Percentiles rank a stretch among this genome's conserved stretches.
These are phyloP conservation scores for Solanum corneliomulleri DNA, from an alignment of 257 asterid species.

Conservation along the genomic window DNA sequence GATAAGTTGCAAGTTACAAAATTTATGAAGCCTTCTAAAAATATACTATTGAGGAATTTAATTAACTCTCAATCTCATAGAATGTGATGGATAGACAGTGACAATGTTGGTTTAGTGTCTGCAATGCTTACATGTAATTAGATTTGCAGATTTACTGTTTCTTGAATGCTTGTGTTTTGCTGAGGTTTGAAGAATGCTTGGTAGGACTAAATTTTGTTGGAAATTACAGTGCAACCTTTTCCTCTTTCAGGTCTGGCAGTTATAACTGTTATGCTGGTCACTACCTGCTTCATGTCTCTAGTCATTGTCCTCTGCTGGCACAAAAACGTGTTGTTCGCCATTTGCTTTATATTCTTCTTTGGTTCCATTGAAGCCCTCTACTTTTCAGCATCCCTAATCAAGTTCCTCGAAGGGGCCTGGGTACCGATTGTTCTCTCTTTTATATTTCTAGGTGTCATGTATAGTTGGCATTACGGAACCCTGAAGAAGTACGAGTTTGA, in stretches of 20 bases:
- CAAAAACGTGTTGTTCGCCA: slow-evolving; percentile 38
- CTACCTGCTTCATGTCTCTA: slow-evolving; percentile 84
- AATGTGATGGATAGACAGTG: neutral
- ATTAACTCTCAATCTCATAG: neutral
- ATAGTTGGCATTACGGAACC: slow-evolving; percentile 84
- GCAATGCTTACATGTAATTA: neutral
- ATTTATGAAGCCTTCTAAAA: neutral
- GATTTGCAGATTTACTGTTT: neutral
- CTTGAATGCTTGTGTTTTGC: neutral
- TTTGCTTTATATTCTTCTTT: slow-evolving; percentile 66
- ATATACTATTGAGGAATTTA: neutral
- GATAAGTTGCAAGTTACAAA: neutral
- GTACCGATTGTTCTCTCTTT: slow-evolving; percentile 74
- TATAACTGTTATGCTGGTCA: slow-evolving; percentile 93
- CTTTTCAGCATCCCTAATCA: slow-evolving; percentile 90
- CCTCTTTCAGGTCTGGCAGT: slow-evolving; percentile 73
- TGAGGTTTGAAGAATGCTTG: neutral
- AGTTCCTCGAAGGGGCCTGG: slow-evolving; percentile 97
- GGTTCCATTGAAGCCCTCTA: slow-evolving; percentile 91
- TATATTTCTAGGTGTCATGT: slow-evolving; percentile 61
- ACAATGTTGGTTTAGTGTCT: neutral
- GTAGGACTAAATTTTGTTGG: neutral
- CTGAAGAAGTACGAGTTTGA: slow-evolving; percentile 76
- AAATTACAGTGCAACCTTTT: neutral
- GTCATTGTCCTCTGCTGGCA: slow-evolving; percentile 93